phyloP scores from a whole-genome alignment of 2,329 filamentous ascomycete species.

The Hypoxylon sp. region DNA sequence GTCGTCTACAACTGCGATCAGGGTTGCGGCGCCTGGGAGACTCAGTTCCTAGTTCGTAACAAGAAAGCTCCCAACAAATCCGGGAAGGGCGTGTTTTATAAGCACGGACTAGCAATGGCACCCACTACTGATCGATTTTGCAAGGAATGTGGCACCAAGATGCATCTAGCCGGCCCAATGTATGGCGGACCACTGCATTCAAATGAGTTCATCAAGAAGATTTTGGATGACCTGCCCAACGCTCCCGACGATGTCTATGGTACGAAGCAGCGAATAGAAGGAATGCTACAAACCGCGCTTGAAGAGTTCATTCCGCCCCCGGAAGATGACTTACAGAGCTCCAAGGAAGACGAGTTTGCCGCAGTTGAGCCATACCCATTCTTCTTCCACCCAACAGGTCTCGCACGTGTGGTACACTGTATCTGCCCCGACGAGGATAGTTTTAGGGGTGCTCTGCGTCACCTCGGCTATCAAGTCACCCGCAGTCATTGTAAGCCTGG shows the following conservation, averaged over 20 bases:
- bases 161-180: constrained; percentile 94
- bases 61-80: constrained; percentile 78
- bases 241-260: constrained; percentile 80
- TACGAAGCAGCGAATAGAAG: constrained; percentile 85
- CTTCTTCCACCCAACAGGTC: constrained; percentile 82
- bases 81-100: constrained; percentile 78
- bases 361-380: constrained; percentile 83
- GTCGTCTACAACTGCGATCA: constrained; percentile 89
- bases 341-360: constrained; percentile 68
- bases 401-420: constrained; percentile 84
- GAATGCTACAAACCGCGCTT: constrained; percentile 90
- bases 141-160: constrained; percentile 87
- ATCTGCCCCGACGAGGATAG: constrained; percentile 83
- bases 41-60: constrained; percentile 82
- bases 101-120: constrained; percentile 80
- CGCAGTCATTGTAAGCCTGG: constrained; percentile 91
- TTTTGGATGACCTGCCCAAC: constrained; percentile 79
- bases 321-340: constrained; percentile 46
- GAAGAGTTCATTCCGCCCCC: constrained; percentile 73
- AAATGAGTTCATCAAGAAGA: constrained; percentile 81
- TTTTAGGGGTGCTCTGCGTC: constrained; percentile 83
- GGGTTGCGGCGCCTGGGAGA: constrained; percentile 93
- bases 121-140: constrained; percentile 78
- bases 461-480: constrained; percentile 85
- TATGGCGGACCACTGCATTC: constrained; percentile 93